Conservation (phyloP, 768 basidiomycete genomes). For the Sporobolomyces pararoseus region DNA sequence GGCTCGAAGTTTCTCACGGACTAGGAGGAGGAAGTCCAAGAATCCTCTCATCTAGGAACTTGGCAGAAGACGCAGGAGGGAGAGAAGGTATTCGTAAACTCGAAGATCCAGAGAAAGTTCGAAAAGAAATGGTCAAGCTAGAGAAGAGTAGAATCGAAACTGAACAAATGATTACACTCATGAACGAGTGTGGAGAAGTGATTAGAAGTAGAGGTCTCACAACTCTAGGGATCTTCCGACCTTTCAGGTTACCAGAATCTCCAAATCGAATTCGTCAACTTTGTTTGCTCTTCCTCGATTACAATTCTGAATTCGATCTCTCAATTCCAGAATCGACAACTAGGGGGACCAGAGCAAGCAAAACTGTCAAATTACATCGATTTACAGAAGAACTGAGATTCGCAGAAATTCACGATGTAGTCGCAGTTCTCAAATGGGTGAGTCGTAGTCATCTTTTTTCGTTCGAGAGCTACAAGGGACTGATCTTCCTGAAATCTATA, state of each 20-base stretch:
- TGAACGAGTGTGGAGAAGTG: neutral
- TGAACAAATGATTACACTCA: conserved; percentile 10
- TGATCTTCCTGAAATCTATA: neutral
- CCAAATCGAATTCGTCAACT: conserved; percentile 12
- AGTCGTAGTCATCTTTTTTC: neutral
- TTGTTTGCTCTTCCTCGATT: conserved; percentile 32
- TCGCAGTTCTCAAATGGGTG: conserved; percentile 40
- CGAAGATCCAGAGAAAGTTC: neutral
- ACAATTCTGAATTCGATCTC: conserved; percentile 19
- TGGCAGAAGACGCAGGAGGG: neutral
- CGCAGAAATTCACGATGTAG: conserved; percentile 30
- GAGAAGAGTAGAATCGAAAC: neutral
- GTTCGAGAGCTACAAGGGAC: no score
- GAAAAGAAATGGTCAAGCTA: neutral
- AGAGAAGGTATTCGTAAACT: neutral
- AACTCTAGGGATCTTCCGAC: conserved; percentile 40
- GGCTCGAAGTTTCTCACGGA: conserved; percentile 1
- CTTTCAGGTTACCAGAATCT: conserved; percentile 31
- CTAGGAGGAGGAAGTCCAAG: neutral
- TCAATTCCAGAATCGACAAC: neutral
- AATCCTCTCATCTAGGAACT: neutral
- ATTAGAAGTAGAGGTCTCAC: conserved; percentile 21
- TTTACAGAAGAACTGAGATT: conserved; percentile 37
- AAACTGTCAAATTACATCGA: conserved; percentile 24
- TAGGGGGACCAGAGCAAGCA: conserved; percentile 23